Percentiles rank a stretch among this genome's conserved stretches.
Conservation (phyloP, 441 rosid genomes). For the Metrosideros polymorpha region DNA sequence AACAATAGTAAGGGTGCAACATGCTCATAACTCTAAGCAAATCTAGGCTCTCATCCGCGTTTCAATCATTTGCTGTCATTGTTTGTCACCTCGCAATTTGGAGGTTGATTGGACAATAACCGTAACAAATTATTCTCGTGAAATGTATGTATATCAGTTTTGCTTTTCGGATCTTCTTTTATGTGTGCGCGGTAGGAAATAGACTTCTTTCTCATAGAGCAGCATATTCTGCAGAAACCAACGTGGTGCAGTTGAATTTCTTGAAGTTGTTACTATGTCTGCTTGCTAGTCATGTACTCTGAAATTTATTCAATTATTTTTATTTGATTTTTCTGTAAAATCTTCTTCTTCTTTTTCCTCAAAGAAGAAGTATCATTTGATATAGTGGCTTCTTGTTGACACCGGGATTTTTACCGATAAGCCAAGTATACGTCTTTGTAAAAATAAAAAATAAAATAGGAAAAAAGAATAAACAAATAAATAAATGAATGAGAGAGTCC, state of each 20-base stretch:
- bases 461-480: too few relatives aligned
- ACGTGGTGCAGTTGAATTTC: not conserved
- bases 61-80: not conserved
- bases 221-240: not conserved
- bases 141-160: not conserved
- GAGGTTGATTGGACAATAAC: not conserved
- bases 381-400: not conserved
- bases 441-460: too few relatives aligned
- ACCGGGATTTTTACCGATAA: too few relatives aligned
- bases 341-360: not conserved
- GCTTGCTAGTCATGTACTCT: not conserved
- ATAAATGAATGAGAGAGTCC: too few relatives aligned
- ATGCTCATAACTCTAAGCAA: not conserved
- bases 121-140: not conserved
- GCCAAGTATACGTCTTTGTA: too few relatives aligned
- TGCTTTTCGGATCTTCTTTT: not conserved
- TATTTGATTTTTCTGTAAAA: too few relatives aligned
- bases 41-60: not conserved
- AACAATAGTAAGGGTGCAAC: not conserved
- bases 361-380: not conserved
- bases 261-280: not conserved
- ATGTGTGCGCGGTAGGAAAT: not conserved
- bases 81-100: not conserved
- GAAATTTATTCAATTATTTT: too few relatives aligned
- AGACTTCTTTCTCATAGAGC: too few relatives aligned